Evolutionary conservation across 148 eudicot species (phyloP), one percentile per base, ranked within the genome.

Genomic region (Beta vulgaris): DNA sequence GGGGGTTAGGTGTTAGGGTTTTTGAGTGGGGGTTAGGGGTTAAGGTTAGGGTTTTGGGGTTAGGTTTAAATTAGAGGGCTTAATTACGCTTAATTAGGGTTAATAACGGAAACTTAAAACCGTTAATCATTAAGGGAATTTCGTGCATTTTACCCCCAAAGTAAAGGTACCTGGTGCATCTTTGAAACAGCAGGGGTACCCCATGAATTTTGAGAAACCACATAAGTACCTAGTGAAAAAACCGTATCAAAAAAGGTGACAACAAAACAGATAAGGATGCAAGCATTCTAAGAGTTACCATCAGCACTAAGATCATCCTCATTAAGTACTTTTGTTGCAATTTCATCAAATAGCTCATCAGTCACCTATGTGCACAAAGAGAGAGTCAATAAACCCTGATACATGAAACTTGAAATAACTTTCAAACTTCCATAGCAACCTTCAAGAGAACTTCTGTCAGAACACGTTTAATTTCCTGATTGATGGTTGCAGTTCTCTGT

Each of bases 401-500:
- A 44, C 25, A 74, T 49, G 67, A 21, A 23, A 34, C 55, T 55
- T 12, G 35, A 40, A 7, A 35, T 2, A 66, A 58, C n/a, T 57
- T 59, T 48, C 67, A 49, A 71, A 71, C 68, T 58, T 63, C 59
- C 26, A 44, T 46, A 59, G 63, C 78, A 67, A 92, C 99, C 99
- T 95, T 92, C 70, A 90, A 73, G 64, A 95, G 94, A 84, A 95
- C 97, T 84, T 95, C 98, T 35, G 99, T 95, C 72, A 95, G 83
- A 44, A 95, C 85, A 64, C 97, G 98, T 79, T 95, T 95, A 85
- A 95, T 95, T 85, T 95, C 98, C 85, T 87, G 92, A 78, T 95
- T 92, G 57, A 95, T 84, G 73, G 93, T 90, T 65, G 93, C 92
- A 69, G 90, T 85, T 87, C 84, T 89, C 83, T 90, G 89, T 35